phyloP scores from a whole-genome alignment of 1,284 basidiomycete genomes.

The Pascua guehoae region DNA sequence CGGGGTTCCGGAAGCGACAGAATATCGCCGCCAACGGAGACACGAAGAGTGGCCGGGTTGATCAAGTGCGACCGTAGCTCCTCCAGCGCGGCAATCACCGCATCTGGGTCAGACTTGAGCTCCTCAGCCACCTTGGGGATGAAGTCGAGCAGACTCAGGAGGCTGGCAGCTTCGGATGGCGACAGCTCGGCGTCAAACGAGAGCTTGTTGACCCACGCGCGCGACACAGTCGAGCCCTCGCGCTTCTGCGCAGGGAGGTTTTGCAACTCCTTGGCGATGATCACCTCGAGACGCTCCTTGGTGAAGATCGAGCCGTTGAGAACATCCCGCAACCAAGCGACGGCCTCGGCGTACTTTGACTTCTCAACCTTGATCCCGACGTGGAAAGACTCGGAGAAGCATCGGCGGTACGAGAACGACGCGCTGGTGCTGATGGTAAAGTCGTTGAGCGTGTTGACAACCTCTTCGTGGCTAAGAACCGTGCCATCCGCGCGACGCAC shows the following conservation, averaged over 20 bases:
- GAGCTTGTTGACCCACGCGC: constrained; percentile 66
- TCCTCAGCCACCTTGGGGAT: constrained; percentile 70
- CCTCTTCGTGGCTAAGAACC: constrained; percentile 76
- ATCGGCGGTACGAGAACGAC: constrained; percentile 64
- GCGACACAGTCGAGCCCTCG: constrained; percentile 75
- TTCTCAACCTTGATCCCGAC: constrained; percentile 81
- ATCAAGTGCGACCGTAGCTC: constrained; percentile 65
- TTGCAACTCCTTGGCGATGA: constrained; percentile 84
- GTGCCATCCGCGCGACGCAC: constrained; percentile 69
- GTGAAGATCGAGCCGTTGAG: constrained; percentile 79
- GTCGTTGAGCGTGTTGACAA: constrained; percentile 80
- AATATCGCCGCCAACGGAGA: constrained; percentile 84
- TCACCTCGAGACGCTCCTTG: constrained; percentile 78
- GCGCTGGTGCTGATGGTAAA: constrained; percentile 84
- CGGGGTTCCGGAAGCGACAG: constrained; percentile 67
- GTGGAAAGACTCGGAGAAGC: constrained; percentile 71
- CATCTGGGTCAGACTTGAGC: constrained; percentile 69
- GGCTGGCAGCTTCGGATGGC: constrained; percentile 65
- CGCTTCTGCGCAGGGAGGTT: constrained; percentile 91
- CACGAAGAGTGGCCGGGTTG: constrained; percentile 73
- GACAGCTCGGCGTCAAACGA: constrained; percentile 67
- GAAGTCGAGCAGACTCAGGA: constrained; percentile 73
- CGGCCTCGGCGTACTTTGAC: constrained; percentile 71
- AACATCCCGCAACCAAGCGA: constrained; percentile 85
- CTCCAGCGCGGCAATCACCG: constrained; percentile 69